Evolutionary conservation across 169 alveolate genomes (phyloP).

Genomic region (Theileria orientalis): DNA sequence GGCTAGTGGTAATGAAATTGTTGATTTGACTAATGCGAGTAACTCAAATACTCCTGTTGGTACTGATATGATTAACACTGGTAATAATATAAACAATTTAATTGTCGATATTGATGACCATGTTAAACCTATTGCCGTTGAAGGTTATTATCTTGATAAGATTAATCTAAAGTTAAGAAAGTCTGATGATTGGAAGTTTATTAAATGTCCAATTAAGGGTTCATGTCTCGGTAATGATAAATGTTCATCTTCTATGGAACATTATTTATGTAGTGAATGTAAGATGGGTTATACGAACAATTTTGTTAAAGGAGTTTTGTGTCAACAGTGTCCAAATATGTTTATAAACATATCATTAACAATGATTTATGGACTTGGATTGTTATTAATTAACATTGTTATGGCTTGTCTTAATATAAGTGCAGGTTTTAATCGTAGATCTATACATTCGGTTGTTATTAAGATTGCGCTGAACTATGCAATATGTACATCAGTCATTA

Average conservation of each 20-base stretch:
- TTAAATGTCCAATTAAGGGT: slow-evolving; percentile 78
- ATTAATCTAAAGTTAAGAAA: slow-evolving; percentile 57
- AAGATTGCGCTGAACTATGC: slow-evolving; percentile 81
- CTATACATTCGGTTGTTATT: slow-evolving; percentile 83
- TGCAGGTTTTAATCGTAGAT: slow-evolving; percentile 82
- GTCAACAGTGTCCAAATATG: slow-evolving; percentile 74
- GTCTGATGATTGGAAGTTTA: slow-evolving; percentile 81
- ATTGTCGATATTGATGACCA: slow-evolving; percentile 68
- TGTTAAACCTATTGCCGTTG: slow-evolving; percentile 76
- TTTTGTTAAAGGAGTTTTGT: slow-evolving; percentile 67
- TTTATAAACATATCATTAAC: slow-evolving; percentile 51
- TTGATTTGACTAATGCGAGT: no score
- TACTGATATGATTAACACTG: no score
- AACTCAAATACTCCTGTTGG: no score
- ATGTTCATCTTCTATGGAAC: slow-evolving; percentile 77
- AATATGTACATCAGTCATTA: slow-evolving; percentile 75
- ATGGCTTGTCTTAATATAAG: slow-evolving; percentile 81
- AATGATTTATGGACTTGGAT: slow-evolving; percentile 62
- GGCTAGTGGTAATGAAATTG: not conserved
- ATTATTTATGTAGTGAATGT: slow-evolving; percentile 82
- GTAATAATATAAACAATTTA: slow-evolving; percentile 53
- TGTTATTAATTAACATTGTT: slow-evolving; percentile 73
- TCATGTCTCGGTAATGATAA: slow-evolving; percentile 75
- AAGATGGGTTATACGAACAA: slow-evolving; percentile 77
- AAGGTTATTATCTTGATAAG: slow-evolving; percentile 77